phyloP scores from a whole-genome alignment of 1,284 basidiomycete species.

The Ganoderma lucidum region DNA sequence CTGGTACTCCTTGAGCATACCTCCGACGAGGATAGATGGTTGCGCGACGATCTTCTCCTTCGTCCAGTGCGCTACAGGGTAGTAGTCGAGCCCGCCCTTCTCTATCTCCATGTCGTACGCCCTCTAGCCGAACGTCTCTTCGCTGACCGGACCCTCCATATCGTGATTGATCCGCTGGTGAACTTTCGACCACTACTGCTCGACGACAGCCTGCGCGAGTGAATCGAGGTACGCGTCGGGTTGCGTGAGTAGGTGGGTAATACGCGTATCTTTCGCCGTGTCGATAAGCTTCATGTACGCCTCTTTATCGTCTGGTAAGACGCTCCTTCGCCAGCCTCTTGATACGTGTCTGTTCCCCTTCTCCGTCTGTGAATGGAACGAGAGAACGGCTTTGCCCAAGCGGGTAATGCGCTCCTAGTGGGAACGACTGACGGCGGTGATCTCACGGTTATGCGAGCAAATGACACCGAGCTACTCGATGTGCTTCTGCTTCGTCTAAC shows the following conservation, averaged over 20 bases:
- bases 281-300: slow-evolving; percentile 99
- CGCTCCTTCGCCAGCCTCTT: slow-evolving; percentile 98
- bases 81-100: slow-evolving; percentile 92
- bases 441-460: slow-evolving; percentile 84
- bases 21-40: slow-evolving; percentile 84
- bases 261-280: slow-evolving; percentile 99
- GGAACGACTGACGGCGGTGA: slow-evolving; percentile 68
- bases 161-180: slow-evolving; percentile 33
- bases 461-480: slow-evolving; percentile 94
- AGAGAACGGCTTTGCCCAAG: slow-evolving; percentile 87
- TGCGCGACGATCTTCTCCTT: slow-evolving; percentile 91
- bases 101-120: slow-evolving; percentile 63
- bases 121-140: slow-evolving; percentile 91
- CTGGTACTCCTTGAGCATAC: slow-evolving; percentile 93
- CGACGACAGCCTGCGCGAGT: slow-evolving; percentile 92
- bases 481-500: slow-evolving; percentile 95
- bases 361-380: slow-evolving; percentile 90
- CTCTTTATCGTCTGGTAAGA: slow-evolving; percentile 96
- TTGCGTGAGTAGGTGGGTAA: slow-evolving; percentile 95
- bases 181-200: slow-evolving; percentile 89
- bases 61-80: slow-evolving; percentile 94
- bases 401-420: slow-evolving; percentile 84
- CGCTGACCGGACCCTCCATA: slow-evolving; percentile 77
- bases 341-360: slow-evolving; percentile 98
- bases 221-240: slow-evolving; percentile 97